Evolutionary conservation across 2,329 filamentous ascomycete genomes (phyloP), one percentile per base, ranked within the genome.

Genomic region (Diaporthe capsici): DNA sequence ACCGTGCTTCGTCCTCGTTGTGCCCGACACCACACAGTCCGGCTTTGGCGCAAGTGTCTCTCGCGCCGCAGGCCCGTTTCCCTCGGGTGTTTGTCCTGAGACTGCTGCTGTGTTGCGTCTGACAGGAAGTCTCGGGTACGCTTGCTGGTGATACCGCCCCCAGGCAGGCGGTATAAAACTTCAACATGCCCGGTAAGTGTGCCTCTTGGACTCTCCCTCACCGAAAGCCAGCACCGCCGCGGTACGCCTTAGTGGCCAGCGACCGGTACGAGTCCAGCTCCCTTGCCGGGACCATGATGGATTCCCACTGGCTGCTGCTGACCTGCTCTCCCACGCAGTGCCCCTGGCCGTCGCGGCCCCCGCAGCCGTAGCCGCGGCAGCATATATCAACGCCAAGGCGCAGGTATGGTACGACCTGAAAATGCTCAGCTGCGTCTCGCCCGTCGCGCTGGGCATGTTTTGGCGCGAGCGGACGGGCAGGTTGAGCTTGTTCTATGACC

Each of bases 311-410:
- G 37, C 61, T 67, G 65, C 77, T 77, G 72, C 78, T 58, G 58
- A 60, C 71, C 34, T 73, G n/a, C 47, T 68, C 28, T 49, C 44
- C 72, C 51, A 37, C 42, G 10, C 75, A 91, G 88, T 90, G 57
- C 89, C 91, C 60, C 83, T 92, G 31, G 83, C 86, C 31, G 77
- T 91, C 67, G 87, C 91, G 9, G 85, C 89, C 39, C 91, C 93
- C 25, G 92, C 92, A 22, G 89, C 91, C 60, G 88, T 89, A 42
- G 93, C 94, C 6, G 88, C 89, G 5, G 85, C 93, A n/a, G 93
- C 94, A 44, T 98, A 97, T 82, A 83, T 96, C 79, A 95, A 97
- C 81, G 95, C 94, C 57, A 92, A 90, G 82, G 89, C 88, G 75
- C 88, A 90, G 9, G 79, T 96, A 60, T 92, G 87, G 82, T 92